These are phyloP conservation scores for Lactarius psammicola DNA, from an alignment of 768 basidiomycete species.

Conservation along the genomic window DNA sequence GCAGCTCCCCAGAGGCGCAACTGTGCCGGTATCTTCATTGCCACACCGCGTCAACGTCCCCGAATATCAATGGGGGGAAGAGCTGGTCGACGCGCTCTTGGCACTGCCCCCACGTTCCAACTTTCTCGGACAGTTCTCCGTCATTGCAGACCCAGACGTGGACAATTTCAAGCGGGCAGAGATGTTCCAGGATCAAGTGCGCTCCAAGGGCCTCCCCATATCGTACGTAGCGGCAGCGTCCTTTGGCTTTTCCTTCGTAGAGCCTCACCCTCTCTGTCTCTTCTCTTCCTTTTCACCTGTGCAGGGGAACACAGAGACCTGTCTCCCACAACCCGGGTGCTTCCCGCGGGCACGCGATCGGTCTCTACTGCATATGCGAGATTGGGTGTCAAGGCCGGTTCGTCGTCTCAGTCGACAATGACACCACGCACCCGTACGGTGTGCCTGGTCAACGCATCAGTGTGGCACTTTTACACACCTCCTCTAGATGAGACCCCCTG, in stretches of 20 bases:
- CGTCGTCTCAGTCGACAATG: conserved; percentile 13
- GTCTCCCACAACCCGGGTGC: background rate
- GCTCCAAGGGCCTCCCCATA: background rate
- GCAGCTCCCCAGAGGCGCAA: background rate
- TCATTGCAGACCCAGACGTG: conserved; percentile 9
- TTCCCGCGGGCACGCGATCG: background rate
- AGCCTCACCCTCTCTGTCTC: background rate
- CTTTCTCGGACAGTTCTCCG: conserved; percentile 17
- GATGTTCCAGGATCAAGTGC: conserved; percentile 4
- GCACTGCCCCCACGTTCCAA: background rate
- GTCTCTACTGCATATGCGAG: background rate
- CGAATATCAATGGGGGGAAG: conserved; percentile 14
- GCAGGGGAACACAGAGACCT: background rate
- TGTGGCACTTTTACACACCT: background rate
- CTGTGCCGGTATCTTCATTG: background rate
- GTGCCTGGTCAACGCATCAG: conserved; percentile 14
- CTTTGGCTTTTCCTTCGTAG: background rate
- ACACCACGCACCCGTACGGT: conserved; percentile 5
- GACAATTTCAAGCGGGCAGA: conserved; percentile 6
- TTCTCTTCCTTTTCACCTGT: background rate
- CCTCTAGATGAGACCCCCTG: background rate
- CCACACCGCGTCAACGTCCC: background rate
- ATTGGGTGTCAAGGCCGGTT: conserved; percentile 1
- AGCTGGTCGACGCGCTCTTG: conserved; percentile 5
- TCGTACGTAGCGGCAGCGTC: conserved; percentile 5